These are phyloP conservation scores for Balamuthia mandrillaris DNA, from an alignment of 208 protist species.

Conservation along the genomic window DNA sequence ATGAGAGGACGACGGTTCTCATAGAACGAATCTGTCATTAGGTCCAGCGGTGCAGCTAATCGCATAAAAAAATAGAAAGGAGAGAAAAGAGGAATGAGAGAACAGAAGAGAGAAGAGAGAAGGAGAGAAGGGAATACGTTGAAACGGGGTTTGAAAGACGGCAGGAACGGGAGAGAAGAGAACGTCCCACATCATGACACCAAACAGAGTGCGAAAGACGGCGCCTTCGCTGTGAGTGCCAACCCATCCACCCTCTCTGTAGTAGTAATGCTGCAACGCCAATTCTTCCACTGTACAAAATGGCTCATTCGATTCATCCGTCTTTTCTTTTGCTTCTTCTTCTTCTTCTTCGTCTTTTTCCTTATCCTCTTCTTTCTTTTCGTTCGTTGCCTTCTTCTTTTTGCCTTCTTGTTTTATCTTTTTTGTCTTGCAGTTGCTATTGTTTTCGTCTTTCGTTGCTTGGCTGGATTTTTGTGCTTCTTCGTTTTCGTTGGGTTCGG, in stretches of 20 bases:
- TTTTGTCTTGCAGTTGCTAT: too few relatives aligned
- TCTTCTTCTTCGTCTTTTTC: too few relatives aligned
- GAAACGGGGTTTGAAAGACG: background rate
- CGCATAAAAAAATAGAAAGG: background rate
- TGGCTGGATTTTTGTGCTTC: too few relatives aligned
- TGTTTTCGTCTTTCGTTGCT: too few relatives aligned
- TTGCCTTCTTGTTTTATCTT: too few relatives aligned
- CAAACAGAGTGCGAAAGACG: background rate
- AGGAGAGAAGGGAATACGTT: background rate
- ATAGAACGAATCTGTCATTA: background rate
- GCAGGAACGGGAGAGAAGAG: background rate
- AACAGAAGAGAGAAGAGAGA: too few relatives aligned
- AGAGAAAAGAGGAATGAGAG: too few relatives aligned
- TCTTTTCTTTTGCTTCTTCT: too few relatives aligned
- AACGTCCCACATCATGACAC: slow-evolving; percentile 10
- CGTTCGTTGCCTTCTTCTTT: too few relatives aligned
- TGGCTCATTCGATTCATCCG: background rate
- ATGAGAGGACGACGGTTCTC: background rate
- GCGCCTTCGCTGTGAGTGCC: background rate
- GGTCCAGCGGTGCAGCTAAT: background rate
- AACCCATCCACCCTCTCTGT: background rate
- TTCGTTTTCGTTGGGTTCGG: too few relatives aligned
- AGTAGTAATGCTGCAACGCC: background rate
- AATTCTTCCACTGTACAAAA: background rate
- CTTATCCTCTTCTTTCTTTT: too few relatives aligned